phyloP scores from a whole-genome alignment of 306 rosid genomes.

The Urtica urens region DNA sequence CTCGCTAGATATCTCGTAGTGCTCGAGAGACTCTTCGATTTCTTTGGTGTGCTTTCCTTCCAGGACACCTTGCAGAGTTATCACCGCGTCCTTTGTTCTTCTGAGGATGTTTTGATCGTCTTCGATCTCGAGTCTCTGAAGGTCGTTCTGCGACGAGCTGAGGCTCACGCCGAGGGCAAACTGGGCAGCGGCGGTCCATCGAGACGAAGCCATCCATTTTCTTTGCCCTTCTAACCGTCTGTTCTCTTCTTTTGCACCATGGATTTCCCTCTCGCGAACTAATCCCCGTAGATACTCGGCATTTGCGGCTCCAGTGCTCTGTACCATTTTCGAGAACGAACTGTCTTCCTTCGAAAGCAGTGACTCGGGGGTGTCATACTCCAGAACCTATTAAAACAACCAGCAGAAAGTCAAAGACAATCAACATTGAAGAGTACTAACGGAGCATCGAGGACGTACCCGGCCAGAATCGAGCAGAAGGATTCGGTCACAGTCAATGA shows the following conservation, averaged over 20 bases:
- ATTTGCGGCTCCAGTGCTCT: constrained; percentile 75
- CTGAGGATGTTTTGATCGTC: constrained; percentile 34
- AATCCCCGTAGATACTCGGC: constrained; percentile 64
- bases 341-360: constrained; percentile 54
- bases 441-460: no score
- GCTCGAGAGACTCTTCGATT: constrained; percentile 46
- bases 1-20: constrained; percentile 36
- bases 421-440: constrained; percentile 1
- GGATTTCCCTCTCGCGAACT: constrained; percentile 35
- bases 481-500: constrained; percentile 64
- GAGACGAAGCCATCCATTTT: constrained; percentile 40
- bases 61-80: constrained; percentile 63
- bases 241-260: constrained; percentile 23
- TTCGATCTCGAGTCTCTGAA: constrained; percentile 41
- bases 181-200: constrained; percentile 83
- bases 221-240: constrained; percentile 29
- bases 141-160: constrained; percentile 65
- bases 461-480: constrained; percentile 68
- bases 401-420: background rate
- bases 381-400: constrained; percentile 68
- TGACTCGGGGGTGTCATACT: constrained; percentile 53
- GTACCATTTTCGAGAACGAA: constrained; percentile 81
- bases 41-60: constrained; percentile 71
- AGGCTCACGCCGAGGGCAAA: constrained; percentile 74
- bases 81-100: constrained; percentile 56